Conservation (phyloP, 805 yeast genomes). For the Diddensiella caesifluorescens region DNA sequence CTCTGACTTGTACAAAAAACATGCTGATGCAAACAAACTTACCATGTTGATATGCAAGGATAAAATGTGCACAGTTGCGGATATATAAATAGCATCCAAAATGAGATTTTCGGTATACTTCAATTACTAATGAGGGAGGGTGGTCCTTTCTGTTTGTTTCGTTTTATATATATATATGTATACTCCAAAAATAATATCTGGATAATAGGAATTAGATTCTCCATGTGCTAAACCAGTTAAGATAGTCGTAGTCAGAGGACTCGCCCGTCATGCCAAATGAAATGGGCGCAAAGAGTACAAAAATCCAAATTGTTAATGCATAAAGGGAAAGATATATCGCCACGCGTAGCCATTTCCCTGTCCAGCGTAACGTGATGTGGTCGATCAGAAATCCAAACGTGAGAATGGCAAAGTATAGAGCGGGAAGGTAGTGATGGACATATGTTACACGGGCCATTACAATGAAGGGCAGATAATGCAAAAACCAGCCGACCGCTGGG, state of each 20-base stretch:
- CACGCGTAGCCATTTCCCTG: constrained; percentile 23
- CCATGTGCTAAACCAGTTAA: constrained; percentile 57
- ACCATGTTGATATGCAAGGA: constrained; percentile 13
- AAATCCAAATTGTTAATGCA: constrained; percentile 49
- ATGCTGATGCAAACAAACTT: constrained; percentile 4
- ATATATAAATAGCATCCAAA: no score
- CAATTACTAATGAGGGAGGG: not conserved
- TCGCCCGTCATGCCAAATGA: constrained; percentile 76
- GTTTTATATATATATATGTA: not conserved
- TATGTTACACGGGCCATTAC: constrained; percentile 96
- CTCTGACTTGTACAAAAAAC: constrained; percentile 11
- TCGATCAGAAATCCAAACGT: constrained; percentile 62
- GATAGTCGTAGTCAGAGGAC: constrained; percentile 41
- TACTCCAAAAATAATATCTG: not conserved
- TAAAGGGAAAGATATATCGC: constrained; percentile 44
- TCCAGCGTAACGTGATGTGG: constrained; percentile 34
- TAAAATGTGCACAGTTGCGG: constrained; percentile 11
- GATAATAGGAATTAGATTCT: constrained; percentile 30
- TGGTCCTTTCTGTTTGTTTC: not conserved
- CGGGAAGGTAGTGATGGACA: constrained; percentile 95
- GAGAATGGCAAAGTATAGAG: constrained; percentile 87
- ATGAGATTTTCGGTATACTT: not conserved
- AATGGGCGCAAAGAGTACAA: constrained; percentile 58
- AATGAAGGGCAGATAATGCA: constrained; percentile 84
- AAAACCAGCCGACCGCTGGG: constrained; percentile 86